Evolutionary conservation across 2,329 filamentous ascomycete species (phyloP).

Genomic region (Eutypella sp.): DNA sequence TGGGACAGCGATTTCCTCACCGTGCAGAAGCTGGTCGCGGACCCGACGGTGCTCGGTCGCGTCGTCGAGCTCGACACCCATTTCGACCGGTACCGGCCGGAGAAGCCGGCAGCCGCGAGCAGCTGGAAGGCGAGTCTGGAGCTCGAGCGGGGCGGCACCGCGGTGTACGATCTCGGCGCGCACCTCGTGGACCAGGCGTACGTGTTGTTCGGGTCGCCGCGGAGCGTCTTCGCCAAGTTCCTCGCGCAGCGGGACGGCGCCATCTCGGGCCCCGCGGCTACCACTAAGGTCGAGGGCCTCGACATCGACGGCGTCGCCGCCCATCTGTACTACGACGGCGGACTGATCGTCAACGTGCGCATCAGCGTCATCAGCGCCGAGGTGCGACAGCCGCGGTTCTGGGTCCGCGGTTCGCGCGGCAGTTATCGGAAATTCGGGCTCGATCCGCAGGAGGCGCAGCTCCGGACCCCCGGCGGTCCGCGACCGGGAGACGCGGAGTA

Average conservation of each 20-base stretch:
- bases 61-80: conserved; percentile 74
- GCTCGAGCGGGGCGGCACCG: conserved; percentile 59
- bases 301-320: conserved; percentile 58
- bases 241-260: conserved; percentile 56
- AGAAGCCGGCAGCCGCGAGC: conserved; percentile 45
- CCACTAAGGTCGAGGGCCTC: conserved; percentile 29
- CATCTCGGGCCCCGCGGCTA: conserved; percentile 16
- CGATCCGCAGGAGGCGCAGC: conserved; percentile 71
- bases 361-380: conserved; percentile 66
- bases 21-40: conserved; percentile 55
- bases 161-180: conserved; percentile 69
- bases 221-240: conserved; percentile 62
- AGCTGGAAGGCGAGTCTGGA: conserved; percentile 63
- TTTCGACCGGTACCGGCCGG: conserved; percentile 69
- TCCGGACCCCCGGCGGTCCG: conserved; percentile 52
- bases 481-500: conserved; percentile 58
- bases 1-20: conserved; percentile 77
- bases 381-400: conserved; percentile 65
- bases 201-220: conserved; percentile 63
- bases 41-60: conserved; percentile 59
- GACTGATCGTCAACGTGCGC: conserved; percentile 63
- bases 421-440: conserved; percentile 68
- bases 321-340: conserved; percentile 60
- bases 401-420: conserved; percentile 69
- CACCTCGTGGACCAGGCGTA: conserved; percentile 75